These are phyloP conservation scores for Amylostereum chailletii DNA, from an alignment of 1,284 basidiomycete genomes.

Conservation along the genomic window DNA sequence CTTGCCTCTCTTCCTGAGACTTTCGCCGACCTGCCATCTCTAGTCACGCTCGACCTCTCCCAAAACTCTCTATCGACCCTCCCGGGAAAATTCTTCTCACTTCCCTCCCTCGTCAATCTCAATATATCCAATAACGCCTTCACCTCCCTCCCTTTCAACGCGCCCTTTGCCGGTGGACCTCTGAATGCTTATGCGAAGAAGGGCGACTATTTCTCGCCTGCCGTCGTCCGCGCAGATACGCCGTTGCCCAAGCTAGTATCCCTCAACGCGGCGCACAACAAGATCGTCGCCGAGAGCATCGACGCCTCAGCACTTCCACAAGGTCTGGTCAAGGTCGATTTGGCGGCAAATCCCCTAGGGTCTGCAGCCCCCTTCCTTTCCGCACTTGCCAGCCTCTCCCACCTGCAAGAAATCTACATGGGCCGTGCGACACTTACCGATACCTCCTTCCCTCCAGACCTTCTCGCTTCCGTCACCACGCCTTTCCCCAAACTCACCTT, in stretches of 20 bases:
- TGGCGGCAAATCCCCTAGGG: constrained; percentile 32
- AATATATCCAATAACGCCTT: constrained; percentile 67
- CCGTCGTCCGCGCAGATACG: constrained; percentile 46
- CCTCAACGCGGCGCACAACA: constrained; percentile 59
- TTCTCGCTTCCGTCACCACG: constrained; percentile 24
- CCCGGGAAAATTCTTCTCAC: constrained; percentile 54
- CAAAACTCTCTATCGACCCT: constrained; percentile 56
- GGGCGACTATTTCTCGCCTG: constrained; percentile 52
- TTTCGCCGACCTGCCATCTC: constrained; percentile 54
- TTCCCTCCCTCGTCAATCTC: constrained; percentile 55
- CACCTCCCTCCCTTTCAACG: constrained; percentile 47
- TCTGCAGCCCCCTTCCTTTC: constrained; percentile 29
- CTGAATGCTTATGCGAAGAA: constrained; percentile 17
- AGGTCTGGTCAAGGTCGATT: constrained; percentile 23
- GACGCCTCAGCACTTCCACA: constrained; percentile 35
- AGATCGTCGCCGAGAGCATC: constrained; percentile 43
- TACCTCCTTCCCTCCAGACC: constrained; percentile 40
- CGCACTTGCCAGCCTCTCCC: constrained; percentile 36
- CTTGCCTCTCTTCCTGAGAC: constrained; percentile 48
- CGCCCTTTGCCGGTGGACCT: constrained; percentile 34
- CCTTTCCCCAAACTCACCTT: constrained; percentile 44
- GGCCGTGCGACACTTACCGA: constrained; percentile 50
- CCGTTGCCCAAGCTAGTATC: constrained; percentile 55
- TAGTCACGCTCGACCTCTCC: constrained; percentile 61
- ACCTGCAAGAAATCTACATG: constrained; percentile 51